These are phyloP conservation scores for Pueraria montana DNA, from an alignment of 306 rosid genomes.

Conservation along the genomic window DNA sequence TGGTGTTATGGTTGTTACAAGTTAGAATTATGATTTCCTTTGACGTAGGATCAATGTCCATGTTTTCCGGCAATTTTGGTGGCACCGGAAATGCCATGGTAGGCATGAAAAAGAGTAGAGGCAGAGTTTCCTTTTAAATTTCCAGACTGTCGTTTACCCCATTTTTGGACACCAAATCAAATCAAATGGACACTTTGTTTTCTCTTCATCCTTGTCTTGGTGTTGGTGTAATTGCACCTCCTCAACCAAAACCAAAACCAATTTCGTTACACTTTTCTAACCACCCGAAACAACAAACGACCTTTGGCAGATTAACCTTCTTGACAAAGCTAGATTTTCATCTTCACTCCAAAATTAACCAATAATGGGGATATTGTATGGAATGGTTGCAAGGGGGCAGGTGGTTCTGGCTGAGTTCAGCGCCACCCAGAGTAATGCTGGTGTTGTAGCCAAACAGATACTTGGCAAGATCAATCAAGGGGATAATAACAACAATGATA, in stretches of 20 bases:
- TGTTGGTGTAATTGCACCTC: constrained; percentile 25
- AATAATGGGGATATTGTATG: constrained; percentile 63
- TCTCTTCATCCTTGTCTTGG: constrained; percentile 33
- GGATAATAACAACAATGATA: constrained; percentile 41
- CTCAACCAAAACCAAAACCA: constrained; percentile 44
- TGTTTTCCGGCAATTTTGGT: constrained; percentile 31
- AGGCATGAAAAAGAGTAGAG: neutral
- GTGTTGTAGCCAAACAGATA: constrained; percentile 59
- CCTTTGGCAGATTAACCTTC: constrained; percentile 1
- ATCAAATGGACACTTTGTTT: constrained; percentile 41
- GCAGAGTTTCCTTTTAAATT: constrained; percentile 33
- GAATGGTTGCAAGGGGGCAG: constrained; percentile 64
- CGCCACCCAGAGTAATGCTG: constrained; percentile 59
- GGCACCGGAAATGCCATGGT: constrained; percentile 34
- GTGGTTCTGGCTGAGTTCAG: constrained; percentile 68
- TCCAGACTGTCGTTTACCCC: constrained; percentile 51
- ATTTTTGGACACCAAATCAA: constrained; percentile 48
- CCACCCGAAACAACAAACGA: constrained; percentile 9
- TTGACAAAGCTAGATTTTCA: neutral
- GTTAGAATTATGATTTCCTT: neutral
- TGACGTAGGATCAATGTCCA: constrained; percentile 26
- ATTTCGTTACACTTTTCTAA: constrained; percentile 14
- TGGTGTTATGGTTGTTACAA: neutral
- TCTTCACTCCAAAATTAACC: neutral
- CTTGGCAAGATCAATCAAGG: constrained; percentile 50